Percentiles rank a stretch among this genome's conserved stretches.
phyloP scores from a whole-genome alignment of 306 rosid genomes.

The Biancaea sappan region DNA sequence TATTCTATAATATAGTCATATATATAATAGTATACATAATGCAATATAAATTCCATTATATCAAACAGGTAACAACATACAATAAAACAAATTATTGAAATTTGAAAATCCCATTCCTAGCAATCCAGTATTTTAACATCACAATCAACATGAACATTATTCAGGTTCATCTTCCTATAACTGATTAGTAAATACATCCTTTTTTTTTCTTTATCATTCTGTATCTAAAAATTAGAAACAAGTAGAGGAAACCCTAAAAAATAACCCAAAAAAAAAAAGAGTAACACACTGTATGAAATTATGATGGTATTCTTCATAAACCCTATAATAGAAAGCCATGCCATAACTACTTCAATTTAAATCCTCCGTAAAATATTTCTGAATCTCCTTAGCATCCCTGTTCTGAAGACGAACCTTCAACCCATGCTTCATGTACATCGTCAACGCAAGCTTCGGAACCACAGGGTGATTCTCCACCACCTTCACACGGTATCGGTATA shows the following conservation, averaged over 20 bases:
- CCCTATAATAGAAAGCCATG: slow-evolving; percentile 4
- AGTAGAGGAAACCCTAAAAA: background rate
- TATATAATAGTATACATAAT: too few relatives aligned
- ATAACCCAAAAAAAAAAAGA: background rate
- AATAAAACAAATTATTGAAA: slow-evolving; percentile 15
- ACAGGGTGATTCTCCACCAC: slow-evolving; percentile 63
- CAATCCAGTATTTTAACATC: slow-evolving; percentile 8
- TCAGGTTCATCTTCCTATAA: slow-evolving; percentile 22
- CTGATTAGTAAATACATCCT: background rate
- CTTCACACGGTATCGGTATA: slow-evolving; percentile 59
- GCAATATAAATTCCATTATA: background rate
- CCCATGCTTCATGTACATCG: slow-evolving; percentile 88
- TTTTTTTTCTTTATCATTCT: slow-evolving; percentile 20
- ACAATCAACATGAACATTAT: slow-evolving; percentile 34
- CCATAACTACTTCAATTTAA: background rate
- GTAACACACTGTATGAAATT: too few relatives aligned
- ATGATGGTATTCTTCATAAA: background rate
- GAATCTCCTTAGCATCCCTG: slow-evolving; percentile 47
- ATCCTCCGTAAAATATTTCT: slow-evolving; percentile 25
- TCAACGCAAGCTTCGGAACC: slow-evolving; percentile 79
- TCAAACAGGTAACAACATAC: background rate
- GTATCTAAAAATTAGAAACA: slow-evolving; percentile 7
- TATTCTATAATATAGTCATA: too few relatives aligned
- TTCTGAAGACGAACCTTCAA: slow-evolving; percentile 50
- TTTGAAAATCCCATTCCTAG: background rate